Evolutionary conservation across 164 flowering plant genomes (phyloP), one percentile per base, ranked within the genome.

Genomic region (Berberis thunbergii): DNA sequence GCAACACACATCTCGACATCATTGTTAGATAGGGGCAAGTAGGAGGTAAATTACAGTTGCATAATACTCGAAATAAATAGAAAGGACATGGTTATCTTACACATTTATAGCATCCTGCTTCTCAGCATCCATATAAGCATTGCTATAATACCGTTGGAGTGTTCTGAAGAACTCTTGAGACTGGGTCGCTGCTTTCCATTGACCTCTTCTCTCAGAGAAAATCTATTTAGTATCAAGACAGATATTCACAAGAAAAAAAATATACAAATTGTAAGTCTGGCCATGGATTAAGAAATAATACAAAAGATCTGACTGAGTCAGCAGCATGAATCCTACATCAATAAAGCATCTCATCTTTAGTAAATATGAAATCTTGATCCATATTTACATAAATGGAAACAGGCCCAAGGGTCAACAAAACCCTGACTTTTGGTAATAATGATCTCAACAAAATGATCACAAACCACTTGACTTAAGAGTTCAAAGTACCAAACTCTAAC

Each of bases 41-140:
- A 26, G 26, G 26, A 26, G 26, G 26, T 26, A 26, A 26, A 26
- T 26, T 26, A 26, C 26, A 26, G 26, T 26, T 26, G 26, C 26
- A 26, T 26, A 26, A 26, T 26, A 26, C 26, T 26, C 26, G 26
- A 26, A 26, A 26, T 26, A 6, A 26, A 45, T 13, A 42, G 43
- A 26, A 42, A 54, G 40, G 6, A 9, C 4, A 45, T 3, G 26
- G 46, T 13, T 4, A 55, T 70, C 97, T 75, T 80, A 95, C 99
- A 95, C 76, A 74, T 95, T 89, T 59, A 95, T 91, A 10, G 97
- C 94, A 72, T 84, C 84, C 75, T 95, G 99, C 69, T 95, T 95
- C 74, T 84, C 94, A 64, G 84, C 82, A 81, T 95, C 99, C 96
- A 87, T 75, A 76, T 86, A 95, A 46, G 96, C 86, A 75, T 89